These are phyloP conservation scores for Recurvomyces mirabilis DNA, from an alignment of 495 filamentous ascomycete species.

Conservation along the genomic window DNA sequence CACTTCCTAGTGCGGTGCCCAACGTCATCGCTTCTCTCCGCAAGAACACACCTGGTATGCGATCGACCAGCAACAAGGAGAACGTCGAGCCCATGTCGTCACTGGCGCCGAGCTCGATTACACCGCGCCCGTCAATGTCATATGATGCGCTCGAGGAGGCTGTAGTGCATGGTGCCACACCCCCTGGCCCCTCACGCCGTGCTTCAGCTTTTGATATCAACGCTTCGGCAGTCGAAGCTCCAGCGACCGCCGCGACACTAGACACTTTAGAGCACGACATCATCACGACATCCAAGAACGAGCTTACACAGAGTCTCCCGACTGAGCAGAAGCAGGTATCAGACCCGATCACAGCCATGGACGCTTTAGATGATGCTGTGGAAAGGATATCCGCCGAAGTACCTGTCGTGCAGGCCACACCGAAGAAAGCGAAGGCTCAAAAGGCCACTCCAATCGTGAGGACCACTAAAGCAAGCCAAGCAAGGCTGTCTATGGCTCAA, in stretches of 20 bases:
- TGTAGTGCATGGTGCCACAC: conserved; percentile 7
- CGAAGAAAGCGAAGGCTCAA: conserved; percentile 11
- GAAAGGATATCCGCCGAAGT: conserved; percentile 40
- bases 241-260: neutral
- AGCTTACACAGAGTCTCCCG: no score
- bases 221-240: neutral
- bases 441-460: conserved; percentile 15
- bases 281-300: conserved; percentile 27
- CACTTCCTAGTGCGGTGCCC: conserved; percentile 10
- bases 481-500: conserved; percentile 12
- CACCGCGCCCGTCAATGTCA: neutral
- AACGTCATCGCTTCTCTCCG: conserved; percentile 8
- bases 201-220: neutral
- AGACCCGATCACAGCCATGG: conserved; percentile 58
- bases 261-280: neutral
- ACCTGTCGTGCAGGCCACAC: conserved; percentile 7
- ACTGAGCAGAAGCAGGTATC: no score
- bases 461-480: conserved; percentile 16
- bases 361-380: conserved; percentile 56
- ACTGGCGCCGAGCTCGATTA: neutral
- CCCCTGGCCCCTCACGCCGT: neutral
- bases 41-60: conserved; percentile 13
- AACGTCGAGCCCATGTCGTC: conserved; percentile 15
- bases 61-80: conserved; percentile 23
- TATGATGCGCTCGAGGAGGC: conserved; percentile 16